Evolutionary conservation across 306 rosid genomes (phyloP).

Genomic region (Ormosia semicastrata): DNA sequence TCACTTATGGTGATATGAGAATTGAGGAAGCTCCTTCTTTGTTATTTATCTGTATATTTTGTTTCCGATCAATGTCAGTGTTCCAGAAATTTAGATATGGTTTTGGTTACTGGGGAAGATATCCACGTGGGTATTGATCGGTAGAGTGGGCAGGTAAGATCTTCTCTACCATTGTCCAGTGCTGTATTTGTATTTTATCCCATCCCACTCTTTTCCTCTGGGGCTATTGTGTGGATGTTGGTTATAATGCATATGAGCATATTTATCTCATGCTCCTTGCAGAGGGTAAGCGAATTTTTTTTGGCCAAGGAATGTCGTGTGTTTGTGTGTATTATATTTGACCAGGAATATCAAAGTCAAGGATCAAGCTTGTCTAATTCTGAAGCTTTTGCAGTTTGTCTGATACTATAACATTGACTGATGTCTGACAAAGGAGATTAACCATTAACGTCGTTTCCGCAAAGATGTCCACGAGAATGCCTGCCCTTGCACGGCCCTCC

Average conservation of each 20-base stretch:
- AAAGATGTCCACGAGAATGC: background rate
- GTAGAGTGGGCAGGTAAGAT: background rate
- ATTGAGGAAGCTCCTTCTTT: background rate
- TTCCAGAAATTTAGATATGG: background rate
- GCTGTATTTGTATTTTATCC: background rate
- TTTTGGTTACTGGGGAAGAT: background rate
- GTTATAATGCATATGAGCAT: background rate
- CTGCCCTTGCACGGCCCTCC: background rate
- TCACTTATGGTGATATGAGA: background rate
- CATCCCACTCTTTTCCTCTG: background rate
- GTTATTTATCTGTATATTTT: background rate
- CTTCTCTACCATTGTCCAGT: background rate
- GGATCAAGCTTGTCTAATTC: background rate
- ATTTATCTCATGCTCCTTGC: background rate
- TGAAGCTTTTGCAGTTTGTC: background rate
- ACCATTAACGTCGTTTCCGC: background rate
- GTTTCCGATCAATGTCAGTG: background rate
- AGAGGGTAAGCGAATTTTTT: background rate
- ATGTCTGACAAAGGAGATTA: too few relatives aligned
- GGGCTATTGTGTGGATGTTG: background rate
- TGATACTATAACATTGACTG: background rate
- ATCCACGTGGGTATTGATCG: background rate
- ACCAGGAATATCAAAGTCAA: background rate
- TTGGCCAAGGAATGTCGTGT: background rate
- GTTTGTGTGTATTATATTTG: background rate